Conservation (phyloP, 1,284 basidiomycete species). For the Heterobasidion annosum region DNA sequence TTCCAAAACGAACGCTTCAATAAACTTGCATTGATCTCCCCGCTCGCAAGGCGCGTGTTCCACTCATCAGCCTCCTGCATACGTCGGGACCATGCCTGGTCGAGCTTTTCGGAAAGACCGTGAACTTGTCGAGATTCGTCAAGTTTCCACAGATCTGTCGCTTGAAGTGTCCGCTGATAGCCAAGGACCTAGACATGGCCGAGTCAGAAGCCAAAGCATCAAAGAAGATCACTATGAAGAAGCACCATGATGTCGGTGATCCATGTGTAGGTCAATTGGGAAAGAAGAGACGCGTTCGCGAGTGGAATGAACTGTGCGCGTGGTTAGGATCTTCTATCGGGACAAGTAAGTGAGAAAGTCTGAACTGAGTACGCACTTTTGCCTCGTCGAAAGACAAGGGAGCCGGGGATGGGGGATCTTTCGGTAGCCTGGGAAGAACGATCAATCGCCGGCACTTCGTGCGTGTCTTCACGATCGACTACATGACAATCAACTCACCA, state of each 20-base stretch:
- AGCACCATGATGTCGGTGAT: slow-evolving; percentile 61
- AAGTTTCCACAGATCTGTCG: slow-evolving; percentile 67
- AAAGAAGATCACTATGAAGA: slow-evolving; percentile 7
- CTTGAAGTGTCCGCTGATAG: slow-evolving; percentile 65
- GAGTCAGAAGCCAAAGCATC: neutral
- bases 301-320: slow-evolving; percentile 41
- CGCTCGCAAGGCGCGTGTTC: slow-evolving; percentile 42
- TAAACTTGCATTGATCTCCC: slow-evolving; percentile 24
- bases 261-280: slow-evolving; percentile 55
- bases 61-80: slow-evolving; percentile 38
- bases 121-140: slow-evolving; percentile 43
- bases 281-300: slow-evolving; percentile 45
- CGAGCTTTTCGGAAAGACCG: slow-evolving; percentile 37
- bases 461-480: too few species aligned
- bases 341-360: neutral
- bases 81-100: slow-evolving; percentile 39
- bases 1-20: neutral
- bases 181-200: slow-evolving; percentile 35
- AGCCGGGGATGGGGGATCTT: slow-evolving; percentile 47
- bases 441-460: neutral
- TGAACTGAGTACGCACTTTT: slow-evolving; percentile 6
- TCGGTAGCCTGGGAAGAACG: slow-evolving; percentile 39
- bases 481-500: slow-evolving; percentile 19
- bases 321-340: neutral
- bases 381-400: slow-evolving; percentile 51